Evolutionary conservation across 2,329 filamentous ascomycete species (phyloP).

Genomic region (Cytospora schulzeri): DNA sequence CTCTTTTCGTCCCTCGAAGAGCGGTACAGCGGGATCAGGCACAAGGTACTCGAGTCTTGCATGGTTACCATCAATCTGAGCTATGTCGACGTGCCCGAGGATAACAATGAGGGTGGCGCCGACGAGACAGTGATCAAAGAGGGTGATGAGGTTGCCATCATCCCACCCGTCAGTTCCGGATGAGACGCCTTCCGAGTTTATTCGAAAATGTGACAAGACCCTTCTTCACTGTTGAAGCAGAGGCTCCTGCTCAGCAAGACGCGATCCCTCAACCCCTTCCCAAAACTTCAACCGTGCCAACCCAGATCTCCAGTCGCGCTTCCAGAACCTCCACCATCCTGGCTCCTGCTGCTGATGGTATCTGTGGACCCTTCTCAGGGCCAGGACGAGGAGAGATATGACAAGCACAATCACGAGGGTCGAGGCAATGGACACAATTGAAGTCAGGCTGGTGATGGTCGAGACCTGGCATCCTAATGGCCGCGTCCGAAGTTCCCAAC

Average conservation of each 20-base stretch:
- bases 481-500: conserved; percentile 45
- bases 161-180: conserved; percentile 85
- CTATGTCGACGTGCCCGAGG: conserved; percentile 71
- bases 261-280: not conserved
- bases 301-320: conserved; percentile 17
- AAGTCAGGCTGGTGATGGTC: conserved; percentile 44
- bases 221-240: conserved; percentile 29
- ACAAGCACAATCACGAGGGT: conserved; percentile 36
- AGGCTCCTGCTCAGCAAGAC: conserved; percentile 28
- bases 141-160: conserved; percentile 84
- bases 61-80: conserved; percentile 79
- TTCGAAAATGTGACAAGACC: conserved; percentile 15
- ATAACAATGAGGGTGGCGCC: conserved; percentile 43
- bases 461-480: conserved; percentile 46
- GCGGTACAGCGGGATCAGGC: conserved; percentile 68
- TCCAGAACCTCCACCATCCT: conserved; percentile 32
- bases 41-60: conserved; percentile 70
- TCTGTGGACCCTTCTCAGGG: conserved; percentile 23
- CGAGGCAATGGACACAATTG: conserved; percentile 38
- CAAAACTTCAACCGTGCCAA: not conserved
- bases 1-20: conserved; percentile 71
- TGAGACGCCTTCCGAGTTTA: conserved; percentile 42
- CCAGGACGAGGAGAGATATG: conserved; percentile 29
- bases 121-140: conserved; percentile 59
- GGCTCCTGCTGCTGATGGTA: conserved; percentile 25